A percentile compares a stretch with the other conserved stretches of the same genome.
Evolutionary conservation across 495 filamentous ascomycete species (phyloP).

Genomic region (Tirmania nivea): DNA sequence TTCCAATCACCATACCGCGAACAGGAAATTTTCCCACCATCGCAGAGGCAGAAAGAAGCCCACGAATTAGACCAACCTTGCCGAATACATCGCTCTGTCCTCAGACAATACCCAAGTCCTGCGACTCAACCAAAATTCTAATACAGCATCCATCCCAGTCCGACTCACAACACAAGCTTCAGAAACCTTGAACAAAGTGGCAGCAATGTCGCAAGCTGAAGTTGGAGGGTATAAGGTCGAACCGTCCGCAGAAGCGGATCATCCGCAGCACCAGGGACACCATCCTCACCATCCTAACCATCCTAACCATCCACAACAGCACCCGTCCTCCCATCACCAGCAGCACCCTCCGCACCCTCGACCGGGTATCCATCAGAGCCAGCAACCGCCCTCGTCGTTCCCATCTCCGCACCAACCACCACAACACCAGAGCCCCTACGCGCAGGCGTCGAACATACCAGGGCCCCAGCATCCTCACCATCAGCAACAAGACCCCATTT

Average conservation of each 20-base stretch:
- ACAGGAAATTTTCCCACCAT: no score
- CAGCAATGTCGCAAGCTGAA: conserved; percentile 16
- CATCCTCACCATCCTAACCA: conserved; percentile 17
- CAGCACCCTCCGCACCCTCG: conserved; percentile 39
- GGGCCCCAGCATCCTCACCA: conserved; percentile 27
- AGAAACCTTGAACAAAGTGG: neutral
- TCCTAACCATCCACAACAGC: conserved; percentile 19
- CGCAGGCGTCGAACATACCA: conserved; percentile 19
- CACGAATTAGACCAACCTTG: conserved; percentile 25
- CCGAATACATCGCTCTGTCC: conserved; percentile 3
- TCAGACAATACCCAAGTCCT: conserved; percentile 3
- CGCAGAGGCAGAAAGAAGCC: conserved; percentile 37
- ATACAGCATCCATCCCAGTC: conserved; percentile 4
- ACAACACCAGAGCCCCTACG: conserved; percentile 16
- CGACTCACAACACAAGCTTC: conserved; percentile 2
- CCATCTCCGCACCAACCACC: conserved; percentile 16
- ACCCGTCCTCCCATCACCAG: conserved; percentile 25
- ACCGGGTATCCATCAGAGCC: conserved; percentile 34
- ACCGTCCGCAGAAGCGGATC: conserved; percentile 19
- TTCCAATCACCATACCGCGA: no score
- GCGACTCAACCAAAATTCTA: neutral
- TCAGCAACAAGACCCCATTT: conserved; percentile 49
- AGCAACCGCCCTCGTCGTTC: conserved; percentile 20
- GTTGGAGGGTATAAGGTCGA: conserved; percentile 22
- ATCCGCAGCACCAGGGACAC: conserved; percentile 15